Conservation (phyloP, 352 stramenopile genomes). For the Globisporangium radiosum region DNA sequence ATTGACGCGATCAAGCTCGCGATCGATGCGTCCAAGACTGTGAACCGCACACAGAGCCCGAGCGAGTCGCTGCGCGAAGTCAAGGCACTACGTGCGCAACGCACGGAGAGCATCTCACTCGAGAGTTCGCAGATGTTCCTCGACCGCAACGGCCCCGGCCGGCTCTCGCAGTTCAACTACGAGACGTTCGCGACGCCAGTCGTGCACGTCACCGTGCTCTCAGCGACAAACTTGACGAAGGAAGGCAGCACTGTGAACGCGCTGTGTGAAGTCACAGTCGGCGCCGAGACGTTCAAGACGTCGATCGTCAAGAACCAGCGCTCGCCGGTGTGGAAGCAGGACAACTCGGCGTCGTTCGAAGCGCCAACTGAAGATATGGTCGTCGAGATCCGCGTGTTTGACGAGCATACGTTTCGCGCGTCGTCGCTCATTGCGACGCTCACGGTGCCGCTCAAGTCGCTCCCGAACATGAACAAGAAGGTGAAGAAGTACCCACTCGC, state of each 20-base stretch:
- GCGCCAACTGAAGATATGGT: conserved; percentile 72
- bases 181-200: conserved; percentile 76
- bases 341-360: conserved; percentile 82
- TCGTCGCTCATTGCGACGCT: conserved; percentile 71
- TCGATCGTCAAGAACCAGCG: conserved; percentile 75
- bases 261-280: conserved; percentile 76
- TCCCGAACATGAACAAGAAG: conserved; percentile 82
- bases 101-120: conserved; percentile 56
- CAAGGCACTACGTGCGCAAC: conserved; percentile 53
- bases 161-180: conserved; percentile 84
- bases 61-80: conserved; percentile 45
- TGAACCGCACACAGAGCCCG: conserved; percentile 54
- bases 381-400: conserved; percentile 77
- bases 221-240: conserved; percentile 76
- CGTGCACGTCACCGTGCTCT: conserved; percentile 73
- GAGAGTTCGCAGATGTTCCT: conserved; percentile 54
- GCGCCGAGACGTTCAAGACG: conserved; percentile 79
- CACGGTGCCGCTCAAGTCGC: conserved; percentile 70
- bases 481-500: conserved; percentile 79
- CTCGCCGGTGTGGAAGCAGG: conserved; percentile 82
- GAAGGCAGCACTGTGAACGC: conserved; percentile 69
- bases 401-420: conserved; percentile 75
- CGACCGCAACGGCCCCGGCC: conserved; percentile 54
- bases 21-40: conserved; percentile 80
- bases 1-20: conserved; percentile 83